Percentiles rank a stretch among this genome's conserved stretches.
phyloP scores from a whole-genome alignment of 257 asterid species.

The Gentiana dahurica region DNA sequence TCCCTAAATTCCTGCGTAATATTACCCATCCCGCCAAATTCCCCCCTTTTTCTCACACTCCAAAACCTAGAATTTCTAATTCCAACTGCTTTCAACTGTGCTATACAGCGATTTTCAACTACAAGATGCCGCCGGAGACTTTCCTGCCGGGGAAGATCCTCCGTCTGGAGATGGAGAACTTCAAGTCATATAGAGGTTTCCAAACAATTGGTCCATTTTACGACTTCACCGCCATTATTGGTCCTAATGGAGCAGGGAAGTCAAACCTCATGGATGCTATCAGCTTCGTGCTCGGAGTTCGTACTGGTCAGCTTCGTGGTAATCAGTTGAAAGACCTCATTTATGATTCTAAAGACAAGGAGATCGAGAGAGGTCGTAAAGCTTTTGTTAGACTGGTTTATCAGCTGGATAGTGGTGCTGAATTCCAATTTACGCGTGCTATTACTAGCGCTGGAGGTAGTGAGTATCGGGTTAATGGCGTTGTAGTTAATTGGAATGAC shows the following conservation, averaged over 20 bases:
- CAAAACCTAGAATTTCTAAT: slow-evolving; percentile 5
- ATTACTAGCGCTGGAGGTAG: slow-evolving; percentile 73
- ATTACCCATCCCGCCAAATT: slow-evolving; percentile 16
- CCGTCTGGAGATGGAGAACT: slow-evolving; percentile 83
- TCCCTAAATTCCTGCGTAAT: not conserved
- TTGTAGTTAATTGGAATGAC: slow-evolving; percentile 65
- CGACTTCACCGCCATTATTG: slow-evolving; percentile 91
- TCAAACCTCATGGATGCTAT: slow-evolving; percentile 98
- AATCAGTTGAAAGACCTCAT: slow-evolving; percentile 76
- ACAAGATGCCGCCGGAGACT: slow-evolving; percentile 35
- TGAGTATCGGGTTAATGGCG: slow-evolving; percentile 67
- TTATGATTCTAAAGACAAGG: slow-evolving; percentile 80
- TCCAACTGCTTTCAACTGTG: not conserved
- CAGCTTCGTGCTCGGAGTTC: slow-evolving; percentile 96
- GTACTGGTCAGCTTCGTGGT: slow-evolving; percentile 95
- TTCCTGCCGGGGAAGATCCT: slow-evolving; percentile 59
- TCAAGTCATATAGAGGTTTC: slow-evolving; percentile 88
- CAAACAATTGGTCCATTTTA: slow-evolving; percentile 84
- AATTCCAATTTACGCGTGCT: slow-evolving; percentile 70
- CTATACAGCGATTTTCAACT: slow-evolving; percentile 16
- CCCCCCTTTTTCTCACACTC: slow-evolving; percentile 1
- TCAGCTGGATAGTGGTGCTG: slow-evolving; percentile 53
- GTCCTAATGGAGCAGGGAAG: slow-evolving; percentile 98
- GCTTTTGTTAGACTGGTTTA: slow-evolving; percentile 77
- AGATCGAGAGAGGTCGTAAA: slow-evolving; percentile 70